Percentiles rank a stretch among this genome's conserved stretches.
These are phyloP conservation scores for Cudoniella acicularis DNA, from an alignment of 495 filamentous ascomycete genomes.

Conservation along the genomic window DNA sequence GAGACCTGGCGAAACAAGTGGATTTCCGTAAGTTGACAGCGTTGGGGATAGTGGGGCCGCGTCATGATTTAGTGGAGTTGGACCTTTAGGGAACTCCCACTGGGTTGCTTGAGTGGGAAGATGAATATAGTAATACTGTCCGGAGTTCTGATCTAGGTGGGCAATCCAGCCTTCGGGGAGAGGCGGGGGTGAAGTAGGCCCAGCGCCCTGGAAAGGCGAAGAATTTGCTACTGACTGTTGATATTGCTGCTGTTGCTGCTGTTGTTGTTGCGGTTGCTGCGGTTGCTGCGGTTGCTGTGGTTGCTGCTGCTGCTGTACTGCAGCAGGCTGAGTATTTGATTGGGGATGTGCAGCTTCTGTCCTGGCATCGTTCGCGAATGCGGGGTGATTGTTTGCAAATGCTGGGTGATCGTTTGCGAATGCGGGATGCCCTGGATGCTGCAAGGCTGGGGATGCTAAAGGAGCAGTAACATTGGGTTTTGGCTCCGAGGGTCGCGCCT, in stretches of 20 bases:
- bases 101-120: slow-evolving; percentile 93
- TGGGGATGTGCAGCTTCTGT: slow-evolving; percentile 15
- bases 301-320: slow-evolving; percentile 18
- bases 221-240: slow-evolving; percentile 37
- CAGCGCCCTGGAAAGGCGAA: slow-evolving; percentile 47
- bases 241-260: background rate
- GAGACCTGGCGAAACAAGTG: slow-evolving; percentile 67
- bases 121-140: slow-evolving; percentile 99
- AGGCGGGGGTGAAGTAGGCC: slow-evolving; percentile 80
- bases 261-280: slow-evolving; percentile 16
- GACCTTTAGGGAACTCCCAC: slow-evolving; percentile 96
- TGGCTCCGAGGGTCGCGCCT: slow-evolving; percentile 33
- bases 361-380: slow-evolving; percentile 77
- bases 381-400: too few species aligned
- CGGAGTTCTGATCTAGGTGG: slow-evolving; percentile 89
- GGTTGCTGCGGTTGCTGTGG: slow-evolving; percentile 12
- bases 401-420: slow-evolving; percentile 91
- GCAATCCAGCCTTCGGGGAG: slow-evolving; percentile 98
- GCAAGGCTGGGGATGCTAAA: slow-evolving; percentile 44
- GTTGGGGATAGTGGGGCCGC: slow-evolving; percentile 76
- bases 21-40: slow-evolving; percentile 72
- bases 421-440: slow-evolving; percentile 67
- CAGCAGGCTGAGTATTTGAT: slow-evolving; percentile 5
- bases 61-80: slow-evolving; percentile 77
- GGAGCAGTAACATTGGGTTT: slow-evolving; percentile 24